Percentiles rank a stretch among this genome's conserved stretches.
Conservation (phyloP, 495 filamentous ascomycete genomes). For the Tuber calosporum region DNA sequence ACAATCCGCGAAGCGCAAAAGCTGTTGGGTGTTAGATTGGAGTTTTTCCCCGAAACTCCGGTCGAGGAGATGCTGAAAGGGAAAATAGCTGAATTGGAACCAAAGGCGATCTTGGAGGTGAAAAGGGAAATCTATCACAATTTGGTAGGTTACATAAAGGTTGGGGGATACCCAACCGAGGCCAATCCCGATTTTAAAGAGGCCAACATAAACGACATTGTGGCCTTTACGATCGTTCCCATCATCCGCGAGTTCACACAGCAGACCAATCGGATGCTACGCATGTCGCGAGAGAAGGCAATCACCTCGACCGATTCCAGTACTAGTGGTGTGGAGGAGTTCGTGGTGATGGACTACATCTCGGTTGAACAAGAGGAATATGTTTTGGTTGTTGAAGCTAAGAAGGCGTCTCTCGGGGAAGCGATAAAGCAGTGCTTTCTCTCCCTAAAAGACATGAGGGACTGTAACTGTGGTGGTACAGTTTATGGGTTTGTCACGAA, state of each 20-base stretch:
- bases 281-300: slow-evolving; percentile 11
- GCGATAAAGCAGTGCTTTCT: slow-evolving; percentile 17
- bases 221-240: neutral
- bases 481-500: slow-evolving; percentile 24
- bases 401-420: slow-evolving; percentile 16
- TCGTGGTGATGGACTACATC: slow-evolving; percentile 16
- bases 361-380: slow-evolving; percentile 6
- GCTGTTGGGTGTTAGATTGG: slow-evolving; percentile 2
- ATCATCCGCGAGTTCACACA: slow-evolving; percentile 9
- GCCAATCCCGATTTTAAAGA: slow-evolving; percentile 17
- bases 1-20: slow-evolving; percentile 4
- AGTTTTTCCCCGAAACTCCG: neutral
- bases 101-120: slow-evolving; percentile 1
- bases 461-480: slow-evolving; percentile 10
- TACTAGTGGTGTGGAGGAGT: slow-evolving; percentile 13
- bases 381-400: slow-evolving; percentile 16
- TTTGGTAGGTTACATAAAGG: slow-evolving; percentile 13
- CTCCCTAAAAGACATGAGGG: slow-evolving; percentile 17
- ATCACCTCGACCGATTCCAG: slow-evolving; percentile 8
- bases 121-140: slow-evolving; percentile 14
- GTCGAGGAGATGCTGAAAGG: neutral
- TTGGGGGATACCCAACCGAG: slow-evolving; percentile 16
- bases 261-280: slow-evolving; percentile 10
- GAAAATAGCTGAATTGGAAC: neutral
- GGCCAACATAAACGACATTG: slow-evolving; percentile 18